Percentiles rank a stretch among this genome's conserved stretches.
phyloP scores from a whole-genome alignment of 495 filamentous ascomycete species.

The Hyaloscypha hepaticicola region DNA sequence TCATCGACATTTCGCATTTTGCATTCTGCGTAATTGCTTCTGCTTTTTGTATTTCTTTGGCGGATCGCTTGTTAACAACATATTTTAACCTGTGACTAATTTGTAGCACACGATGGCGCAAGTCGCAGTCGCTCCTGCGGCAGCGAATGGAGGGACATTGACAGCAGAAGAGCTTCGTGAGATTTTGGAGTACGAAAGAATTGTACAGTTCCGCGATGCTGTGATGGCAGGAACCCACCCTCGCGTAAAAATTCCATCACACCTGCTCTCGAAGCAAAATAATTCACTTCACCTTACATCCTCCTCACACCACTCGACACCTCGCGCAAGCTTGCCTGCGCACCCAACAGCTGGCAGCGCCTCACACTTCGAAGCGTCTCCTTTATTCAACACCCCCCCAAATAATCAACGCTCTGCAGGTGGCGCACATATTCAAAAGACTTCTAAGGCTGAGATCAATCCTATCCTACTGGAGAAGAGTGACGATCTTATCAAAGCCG shows the following conservation, averaged over 20 bases:
- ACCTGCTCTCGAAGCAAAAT: slow-evolving; percentile 53
- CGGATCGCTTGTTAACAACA: not conserved
- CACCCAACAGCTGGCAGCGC: slow-evolving; percentile 13
- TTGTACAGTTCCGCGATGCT: slow-evolving; percentile 72
- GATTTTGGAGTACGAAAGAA: slow-evolving; percentile 65
- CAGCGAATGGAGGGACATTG: slow-evolving; percentile 29
- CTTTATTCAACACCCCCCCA: slow-evolving; percentile 28
- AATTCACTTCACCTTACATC: slow-evolving; percentile 19
- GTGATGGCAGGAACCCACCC: slow-evolving; percentile 74
- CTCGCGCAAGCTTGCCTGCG: not conserved
- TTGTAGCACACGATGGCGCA: slow-evolving; percentile 28
- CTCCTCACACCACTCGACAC: slow-evolving; percentile 22
- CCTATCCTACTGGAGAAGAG: slow-evolving; percentile 84
- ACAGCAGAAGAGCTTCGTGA: slow-evolving; percentile 40
- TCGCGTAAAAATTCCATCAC: slow-evolving; percentile 65
- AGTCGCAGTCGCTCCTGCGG: slow-evolving; percentile 18
- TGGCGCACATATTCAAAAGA: slow-evolving; percentile 17
- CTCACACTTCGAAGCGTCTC: slow-evolving; percentile 21
- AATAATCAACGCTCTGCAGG: slow-evolving; percentile 28
- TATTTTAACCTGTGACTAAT: slow-evolving; percentile 22
- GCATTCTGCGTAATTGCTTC: slow-evolving; percentile 8
- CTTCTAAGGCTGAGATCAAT: slow-evolving; percentile 56
- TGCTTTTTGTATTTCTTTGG: slow-evolving; percentile 9
- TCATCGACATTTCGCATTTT: not conserved
- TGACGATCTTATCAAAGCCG: slow-evolving; percentile 76